A percentile compares a stretch with the other conserved stretches of the same genome.
These are phyloP conservation scores for Abortiporus biennis DNA, from an alignment of 1,284 basidiomycete genomes.

Conservation along the genomic window DNA sequence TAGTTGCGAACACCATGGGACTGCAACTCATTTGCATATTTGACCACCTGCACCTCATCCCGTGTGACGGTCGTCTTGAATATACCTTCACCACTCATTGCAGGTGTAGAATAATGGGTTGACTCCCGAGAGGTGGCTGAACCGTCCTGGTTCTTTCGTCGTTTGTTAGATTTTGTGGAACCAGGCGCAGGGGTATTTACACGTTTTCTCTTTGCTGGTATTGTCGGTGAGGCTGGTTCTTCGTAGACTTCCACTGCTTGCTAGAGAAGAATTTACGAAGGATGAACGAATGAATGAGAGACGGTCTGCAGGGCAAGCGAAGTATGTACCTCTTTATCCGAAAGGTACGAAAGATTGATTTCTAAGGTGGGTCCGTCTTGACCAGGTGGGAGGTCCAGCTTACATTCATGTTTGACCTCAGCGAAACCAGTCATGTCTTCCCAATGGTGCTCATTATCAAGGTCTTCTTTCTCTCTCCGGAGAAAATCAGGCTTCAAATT, in stretches of 20 bases:
- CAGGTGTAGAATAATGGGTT: no score
- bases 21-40: slow-evolving; percentile 3
- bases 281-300: not conserved
- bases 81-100: not conserved
- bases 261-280: no score
- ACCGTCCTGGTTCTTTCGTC: not conserved
- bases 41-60: not conserved
- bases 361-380: not conserved
- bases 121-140: not conserved
- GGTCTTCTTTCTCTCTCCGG: not conserved
- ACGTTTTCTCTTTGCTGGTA: not conserved
- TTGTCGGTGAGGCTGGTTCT: not conserved
- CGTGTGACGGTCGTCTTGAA: not conserved
- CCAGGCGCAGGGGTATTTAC: not conserved
- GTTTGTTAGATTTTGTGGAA: not conserved
- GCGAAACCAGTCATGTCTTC: not conserved
- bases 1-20: slow-evolving; percentile 4
- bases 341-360: no score
- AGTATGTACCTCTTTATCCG: not conserved
- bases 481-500: slow-evolving; percentile 5
- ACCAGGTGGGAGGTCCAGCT: not conserved
- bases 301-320: not conserved
- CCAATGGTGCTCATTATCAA: not conserved
- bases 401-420: slow-evolving; percentile 1
- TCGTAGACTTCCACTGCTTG: no score